Evolutionary conservation across 192 early-diverging fungal genomes (phyloP).

Genomic region (Coemansia sp.): DNA sequence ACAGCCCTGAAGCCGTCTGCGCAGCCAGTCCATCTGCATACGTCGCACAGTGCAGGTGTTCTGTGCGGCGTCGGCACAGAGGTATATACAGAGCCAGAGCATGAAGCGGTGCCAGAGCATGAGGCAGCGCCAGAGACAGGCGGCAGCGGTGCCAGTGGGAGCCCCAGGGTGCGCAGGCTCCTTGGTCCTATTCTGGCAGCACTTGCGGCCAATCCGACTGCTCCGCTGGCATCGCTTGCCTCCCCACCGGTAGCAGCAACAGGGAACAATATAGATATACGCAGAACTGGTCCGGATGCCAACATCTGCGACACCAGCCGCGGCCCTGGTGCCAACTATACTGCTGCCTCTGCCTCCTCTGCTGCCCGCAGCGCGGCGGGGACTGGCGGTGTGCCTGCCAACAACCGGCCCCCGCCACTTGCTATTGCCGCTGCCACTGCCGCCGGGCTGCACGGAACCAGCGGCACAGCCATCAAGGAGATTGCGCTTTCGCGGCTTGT

Average conservation of each 20-base stretch:
- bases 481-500: slow-evolving; percentile 40
- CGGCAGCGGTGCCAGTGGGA: background rate
- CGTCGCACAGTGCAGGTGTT: slow-evolving; percentile 20
- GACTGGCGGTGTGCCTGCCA: background rate
- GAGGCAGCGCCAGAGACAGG: background rate
- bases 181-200: slow-evolving; percentile 26
- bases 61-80: background rate
- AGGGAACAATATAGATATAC: no score
- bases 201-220: slow-evolving; percentile 12
- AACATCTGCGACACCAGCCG: no score
- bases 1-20: background rate
- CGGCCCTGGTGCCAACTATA: no score
- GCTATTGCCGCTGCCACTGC: background rate
- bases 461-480: slow-evolving; percentile 22
- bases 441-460: background rate
- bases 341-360: background rate
- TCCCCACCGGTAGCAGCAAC: background rate
- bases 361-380: background rate
- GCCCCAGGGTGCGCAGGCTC: slow-evolving; percentile 15
- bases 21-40: slow-evolving; percentile 9
- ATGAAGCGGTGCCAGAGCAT: background rate
- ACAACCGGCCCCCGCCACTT: background rate
- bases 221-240: background rate
- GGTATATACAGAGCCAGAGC: background rate
- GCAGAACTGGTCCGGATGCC: no score